These are phyloP conservation scores for Medicago truncatula DNA, from an alignment of 306 rosid species.

Conservation along the genomic window DNA sequence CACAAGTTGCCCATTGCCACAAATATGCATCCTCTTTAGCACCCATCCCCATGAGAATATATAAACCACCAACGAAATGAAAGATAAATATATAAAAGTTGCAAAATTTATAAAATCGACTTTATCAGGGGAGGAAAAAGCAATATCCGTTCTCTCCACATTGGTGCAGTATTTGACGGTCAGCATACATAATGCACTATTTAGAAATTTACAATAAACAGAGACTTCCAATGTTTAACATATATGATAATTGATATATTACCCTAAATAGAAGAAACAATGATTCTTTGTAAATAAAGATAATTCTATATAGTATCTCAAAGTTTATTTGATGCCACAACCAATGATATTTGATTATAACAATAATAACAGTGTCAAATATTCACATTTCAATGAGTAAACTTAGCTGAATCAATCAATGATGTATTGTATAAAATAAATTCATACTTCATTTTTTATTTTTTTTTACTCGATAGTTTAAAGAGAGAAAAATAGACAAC, in stretches of 20 bases:
- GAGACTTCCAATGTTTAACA: conserved; percentile 19
- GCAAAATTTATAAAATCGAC: conserved; percentile 11
- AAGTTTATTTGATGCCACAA: conserved; percentile 13
- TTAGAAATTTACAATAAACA: neutral
- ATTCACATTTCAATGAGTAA: neutral
- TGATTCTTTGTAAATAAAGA: conserved; percentile 5
- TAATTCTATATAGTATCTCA: conserved; percentile 6
- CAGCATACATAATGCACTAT: conserved; percentile 3
- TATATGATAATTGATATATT: neutral
- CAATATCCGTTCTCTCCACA: neutral
- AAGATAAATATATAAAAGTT: neutral
- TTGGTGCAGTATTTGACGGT: neutral
- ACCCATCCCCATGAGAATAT: neutral
- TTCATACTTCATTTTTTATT: neutral
- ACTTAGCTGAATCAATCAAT: conserved; percentile 1
- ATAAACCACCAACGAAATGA: conserved; percentile 24
- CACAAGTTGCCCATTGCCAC: conserved; percentile 13
- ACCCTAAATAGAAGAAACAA: conserved; percentile 6
- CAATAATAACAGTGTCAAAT: conserved; percentile 16
- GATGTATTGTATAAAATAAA: conserved; percentile 1
- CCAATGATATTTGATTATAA: neutral
- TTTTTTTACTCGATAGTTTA: neutral
- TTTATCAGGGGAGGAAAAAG: conserved; percentile 3
- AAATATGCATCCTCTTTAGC: neutral
- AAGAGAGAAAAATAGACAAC: conserved; percentile 5